Percentiles rank a stretch among this genome's conserved stretches.
These are phyloP conservation scores for Telopea speciosissima DNA, from an alignment of 177 flowering plant genomes.

Conservation along the genomic window DNA sequence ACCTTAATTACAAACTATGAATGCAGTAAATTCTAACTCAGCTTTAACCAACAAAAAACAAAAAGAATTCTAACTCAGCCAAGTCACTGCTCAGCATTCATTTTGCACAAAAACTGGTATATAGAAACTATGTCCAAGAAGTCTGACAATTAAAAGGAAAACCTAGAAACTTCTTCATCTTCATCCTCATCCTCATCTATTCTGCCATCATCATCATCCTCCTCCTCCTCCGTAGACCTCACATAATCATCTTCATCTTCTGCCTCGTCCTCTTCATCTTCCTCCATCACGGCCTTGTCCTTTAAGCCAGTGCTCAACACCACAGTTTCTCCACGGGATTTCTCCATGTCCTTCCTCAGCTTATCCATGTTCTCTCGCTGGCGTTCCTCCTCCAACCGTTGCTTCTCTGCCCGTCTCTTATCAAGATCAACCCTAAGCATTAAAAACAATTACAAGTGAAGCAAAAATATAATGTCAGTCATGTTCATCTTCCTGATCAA, in stretches of 20 bases:
- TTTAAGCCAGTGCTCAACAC: slow-evolving; percentile 81
- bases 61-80: not conserved
- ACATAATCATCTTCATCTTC: slow-evolving; percentile 41
- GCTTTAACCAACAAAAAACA: too few species aligned
- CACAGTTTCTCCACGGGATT: slow-evolving; percentile 60
- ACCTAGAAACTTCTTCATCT: slow-evolving; percentile 49
- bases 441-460: not conserved
- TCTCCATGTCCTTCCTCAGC: slow-evolving; percentile 79
- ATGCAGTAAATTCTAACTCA: not conserved
- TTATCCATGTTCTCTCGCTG: slow-evolving; percentile 68
- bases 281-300: slow-evolving; percentile 41
- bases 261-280: slow-evolving; percentile 41
- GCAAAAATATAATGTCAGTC: not conserved
- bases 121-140: not conserved
- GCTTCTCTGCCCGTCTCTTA: slow-evolving; percentile 78
- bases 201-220: slow-evolving; percentile 46
- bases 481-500: not conserved
- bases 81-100: not conserved
- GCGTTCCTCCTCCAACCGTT: slow-evolving; percentile 68
- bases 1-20: not conserved
- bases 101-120: not conserved
- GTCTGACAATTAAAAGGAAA: slow-evolving; percentile 23
- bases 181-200: slow-evolving; percentile 65
- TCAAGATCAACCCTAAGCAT: slow-evolving; percentile 80
- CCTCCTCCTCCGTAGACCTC: slow-evolving; percentile 38